Base-by-base conservation (phyloP, 257 asterid species). In the Solanum chiquidenum region DNA sequence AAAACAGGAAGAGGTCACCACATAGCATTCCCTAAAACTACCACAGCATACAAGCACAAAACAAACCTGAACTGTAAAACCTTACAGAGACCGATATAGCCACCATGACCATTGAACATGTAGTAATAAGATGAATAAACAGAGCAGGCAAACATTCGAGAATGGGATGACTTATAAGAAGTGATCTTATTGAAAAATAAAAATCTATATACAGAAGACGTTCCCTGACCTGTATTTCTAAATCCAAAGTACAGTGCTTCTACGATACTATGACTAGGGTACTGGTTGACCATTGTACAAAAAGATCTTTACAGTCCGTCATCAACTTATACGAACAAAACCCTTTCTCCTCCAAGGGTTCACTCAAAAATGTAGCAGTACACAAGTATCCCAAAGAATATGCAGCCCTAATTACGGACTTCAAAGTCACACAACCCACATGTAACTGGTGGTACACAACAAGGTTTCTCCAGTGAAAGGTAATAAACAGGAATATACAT, bases 251-350 rank as follows among this genome's bases (percentile, higher is more conserved):
- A 93, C 91, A 89, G 92, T 90, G 89, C 91, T 87, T 83, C 93
- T 94, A 92, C 88, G 92, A 90, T 90, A 92, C 90, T 89, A 88
- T 86, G 90, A 89, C 98, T 93, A 91, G 90, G 87, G 89, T 88
- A 86, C 90, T 91, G 87, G 87, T 90, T 89, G 85, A 88, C 90
- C 86, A 90, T 89, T 86, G 87, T 90, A 93, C 95, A 88, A 92
- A 93, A 94, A 92, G 98, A 93, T 90, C 94, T 95, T 93, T 94
- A 96, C 98, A 92, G 93, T 90, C 95, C 13, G 92, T 91, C 91
- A 88, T 90, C 91, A 90, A 88, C 95, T 86, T 87, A 90, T 82
- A 86, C 89, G 86, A 89, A 89, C 92, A 91, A 89, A 92, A 89
- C 88, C 93, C 91, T 74, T 72, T 12, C 84, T 75, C 83, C 87